Percentiles rank a stretch among this genome's conserved stretches.
phyloP scores from a whole-genome alignment of 129 eudicot species.

The Rutidosis leptorrhynchoides region DNA sequence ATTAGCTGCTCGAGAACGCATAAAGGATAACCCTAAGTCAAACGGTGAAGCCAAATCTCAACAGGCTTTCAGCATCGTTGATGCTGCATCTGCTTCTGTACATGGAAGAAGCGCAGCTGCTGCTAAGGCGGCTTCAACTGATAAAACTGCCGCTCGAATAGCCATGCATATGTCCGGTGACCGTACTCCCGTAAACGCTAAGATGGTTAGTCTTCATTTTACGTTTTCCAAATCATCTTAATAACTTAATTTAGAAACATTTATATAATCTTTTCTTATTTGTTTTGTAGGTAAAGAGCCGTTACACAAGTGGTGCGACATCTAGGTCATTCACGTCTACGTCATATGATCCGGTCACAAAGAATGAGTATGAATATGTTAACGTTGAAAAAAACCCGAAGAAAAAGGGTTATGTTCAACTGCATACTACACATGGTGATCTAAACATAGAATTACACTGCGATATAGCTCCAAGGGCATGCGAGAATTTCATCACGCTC shows the following conservation, averaged over 20 bases:
- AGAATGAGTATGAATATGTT: conserved; percentile 81
- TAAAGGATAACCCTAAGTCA: conserved; percentile 60
- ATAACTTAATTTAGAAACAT: neutral
- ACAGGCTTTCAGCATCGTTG: conserved; percentile 71
- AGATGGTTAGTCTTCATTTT: conserved; percentile 58
- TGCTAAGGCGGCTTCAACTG: conserved; percentile 73
- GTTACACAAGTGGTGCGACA: conserved; percentile 93
- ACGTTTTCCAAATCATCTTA: neutral
- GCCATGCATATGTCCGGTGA: conserved; percentile 99
- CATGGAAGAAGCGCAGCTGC: conserved; percentile 99
- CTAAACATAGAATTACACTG: conserved; percentile 92
- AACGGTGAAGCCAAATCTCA: conserved; percentile 44
- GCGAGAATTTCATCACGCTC: conserved; percentile 91
- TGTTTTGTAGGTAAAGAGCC: conserved; percentile 71
- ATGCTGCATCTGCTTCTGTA: conserved; percentile 99
- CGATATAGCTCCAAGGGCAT: conserved; percentile 92
- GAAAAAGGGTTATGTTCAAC: conserved; percentile 82
- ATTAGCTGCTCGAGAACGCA: conserved; percentile 89
- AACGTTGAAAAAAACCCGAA: conserved; percentile 89
- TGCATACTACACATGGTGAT: conserved; percentile 96
- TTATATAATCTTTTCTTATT: neutral
- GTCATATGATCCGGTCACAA: conserved; percentile 83
- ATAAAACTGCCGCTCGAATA: conserved; percentile 93
- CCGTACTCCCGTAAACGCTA: conserved; percentile 80
- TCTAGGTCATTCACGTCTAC: conserved; percentile 96